Evolutionary conservation across 805 yeast species (phyloP), one percentile per base, ranked within the genome.

Genomic region (Henningerozyma blattae): DNA sequence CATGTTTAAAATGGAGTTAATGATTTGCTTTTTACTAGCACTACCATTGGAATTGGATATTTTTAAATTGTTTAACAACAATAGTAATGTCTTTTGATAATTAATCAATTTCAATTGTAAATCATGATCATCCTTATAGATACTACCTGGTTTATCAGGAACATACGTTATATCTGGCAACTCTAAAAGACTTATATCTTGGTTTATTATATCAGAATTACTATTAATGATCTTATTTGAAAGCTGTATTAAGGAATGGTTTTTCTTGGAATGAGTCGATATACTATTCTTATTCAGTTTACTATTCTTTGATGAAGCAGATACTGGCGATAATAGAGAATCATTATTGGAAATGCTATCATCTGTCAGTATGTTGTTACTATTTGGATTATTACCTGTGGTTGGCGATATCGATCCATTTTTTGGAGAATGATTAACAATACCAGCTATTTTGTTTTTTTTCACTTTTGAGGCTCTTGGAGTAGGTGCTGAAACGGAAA

Each of bases 91-190:
- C 10, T 35, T 25, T 28, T 42, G 44, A 31, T 45, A 36, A 13
- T 41, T 41, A 3, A 19, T 20, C 9, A 48, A 29, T 34, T 48
- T 39, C n/a, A 33, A 34, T 16, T 43, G 43, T 8, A 42, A 29
- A 18, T 40, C 45, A 7, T 36, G 26, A 35, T 50, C 57, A 26
- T 44, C 44, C 16, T 40, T 40, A 31, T 47, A 50, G 15, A 24
- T 15, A 18, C 44, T 34, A 5, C 50, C 50, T 22, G 43, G 27
- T 16, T 32, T 31, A 28, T 38, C 43, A 17, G 31, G 26, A 18
- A 34, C 22, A 2, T 31, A 5, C 22, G 31, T 15, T 10, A 36
- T 6, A 14, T 22, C 10, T 15, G 30, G 29, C 14, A 34, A 14
- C 12, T 18, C 18, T 5, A 27, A 15, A 8, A 20, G 12, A n/a